Evolutionary conservation across 1,284 basidiomycete species (phyloP).

Genomic region (Pyrrhoderma lamaoense): DNA sequence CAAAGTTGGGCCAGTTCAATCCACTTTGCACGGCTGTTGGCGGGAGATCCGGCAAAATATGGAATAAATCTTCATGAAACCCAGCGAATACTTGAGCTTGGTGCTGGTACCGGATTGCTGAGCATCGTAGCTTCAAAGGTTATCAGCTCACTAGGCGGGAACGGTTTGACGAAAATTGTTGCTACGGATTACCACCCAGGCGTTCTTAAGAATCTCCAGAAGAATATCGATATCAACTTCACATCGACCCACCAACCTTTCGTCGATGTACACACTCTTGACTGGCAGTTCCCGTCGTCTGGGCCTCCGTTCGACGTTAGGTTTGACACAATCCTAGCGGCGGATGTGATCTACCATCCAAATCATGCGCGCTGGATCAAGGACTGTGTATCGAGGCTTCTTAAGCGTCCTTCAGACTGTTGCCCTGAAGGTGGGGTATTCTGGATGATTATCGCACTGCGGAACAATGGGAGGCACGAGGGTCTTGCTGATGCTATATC

Average conservation of each 20-base stretch:
- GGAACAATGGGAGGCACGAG: slow-evolving; percentile 61
- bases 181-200: slow-evolving; percentile 80
- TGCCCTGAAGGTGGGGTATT: slow-evolving; percentile 39
- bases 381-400: slow-evolving; percentile 44
- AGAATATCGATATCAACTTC: slow-evolving; percentile 61
- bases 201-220: slow-evolving; percentile 65
- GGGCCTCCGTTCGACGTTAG: slow-evolving; percentile 30
- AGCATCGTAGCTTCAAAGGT: slow-evolving; percentile 67
- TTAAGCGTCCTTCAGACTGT: slow-evolving; percentile 30
- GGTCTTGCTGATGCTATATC: slow-evolving; percentile 53
- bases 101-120: slow-evolving; percentile 81
- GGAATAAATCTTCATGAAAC: slow-evolving; percentile 27
- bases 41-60: slow-evolving; percentile 44
- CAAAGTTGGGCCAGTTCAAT: slow-evolving; percentile 87
- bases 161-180: slow-evolving; percentile 33
- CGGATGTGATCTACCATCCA: slow-evolving; percentile 68
- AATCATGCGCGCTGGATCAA: slow-evolving; percentile 62
- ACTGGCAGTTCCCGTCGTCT: slow-evolving; percentile 57
- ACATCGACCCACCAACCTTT: slow-evolving; percentile 19
- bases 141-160: slow-evolving; percentile 25
- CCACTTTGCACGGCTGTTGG: slow-evolving; percentile 65
- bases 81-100: slow-evolving; percentile 69
- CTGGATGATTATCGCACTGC: slow-evolving; percentile 65
- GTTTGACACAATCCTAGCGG: slow-evolving; percentile 54
- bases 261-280: slow-evolving; percentile 45